Evolutionary conservation across 768 basidiomycete genomes (phyloP).

Genomic region (Coprinopsis strossmayeri): DNA sequence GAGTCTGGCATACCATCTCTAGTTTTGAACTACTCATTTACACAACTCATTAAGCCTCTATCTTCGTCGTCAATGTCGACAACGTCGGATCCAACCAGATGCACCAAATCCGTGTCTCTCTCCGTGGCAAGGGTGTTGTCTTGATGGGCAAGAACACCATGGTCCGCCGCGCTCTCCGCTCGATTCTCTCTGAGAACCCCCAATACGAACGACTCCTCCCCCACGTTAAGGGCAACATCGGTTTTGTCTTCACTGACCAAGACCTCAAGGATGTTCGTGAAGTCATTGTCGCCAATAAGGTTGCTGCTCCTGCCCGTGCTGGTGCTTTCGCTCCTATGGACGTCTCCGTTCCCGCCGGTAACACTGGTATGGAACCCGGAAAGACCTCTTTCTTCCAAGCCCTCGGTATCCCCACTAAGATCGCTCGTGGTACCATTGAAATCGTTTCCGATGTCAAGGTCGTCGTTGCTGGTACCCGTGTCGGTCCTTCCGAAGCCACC

Average conservation of each 20-base stretch:
- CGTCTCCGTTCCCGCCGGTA: slow-evolving; percentile 87
- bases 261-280: slow-evolving; percentile 96
- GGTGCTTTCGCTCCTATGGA: slow-evolving; percentile 93
- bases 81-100: slow-evolving; percentile 99
- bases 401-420: slow-evolving; percentile 98
- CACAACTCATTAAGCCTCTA: slow-evolving; percentile 60
- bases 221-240: slow-evolving; percentile 95
- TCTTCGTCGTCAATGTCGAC: slow-evolving; percentile 99
- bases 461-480: slow-evolving; percentile 86
- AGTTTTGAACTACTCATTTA: slow-evolving; percentile 5
- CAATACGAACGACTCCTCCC: slow-evolving; percentile 96
- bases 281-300: slow-evolving; percentile 92
- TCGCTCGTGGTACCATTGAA: slow-evolving; percentile 99
- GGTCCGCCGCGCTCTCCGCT: slow-evolving; percentile 96
- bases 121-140: slow-evolving; percentile 94
- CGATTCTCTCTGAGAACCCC: slow-evolving; percentile 83
- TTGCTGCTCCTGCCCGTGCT: slow-evolving; percentile 97
- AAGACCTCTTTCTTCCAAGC: slow-evolving; percentile 99
- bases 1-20: too few species aligned
- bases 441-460: slow-evolving; percentile 97
- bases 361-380: slow-evolving; percentile 99
- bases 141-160: slow-evolving; percentile 99
- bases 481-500: slow-evolving; percentile 95
- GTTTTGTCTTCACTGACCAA: slow-evolving; percentile 91
- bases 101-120: slow-evolving; percentile 93